phyloP scores from a whole-genome alignment of 2,329 filamentous ascomycete genomes.

The Biscogniauxia marginata region DNA sequence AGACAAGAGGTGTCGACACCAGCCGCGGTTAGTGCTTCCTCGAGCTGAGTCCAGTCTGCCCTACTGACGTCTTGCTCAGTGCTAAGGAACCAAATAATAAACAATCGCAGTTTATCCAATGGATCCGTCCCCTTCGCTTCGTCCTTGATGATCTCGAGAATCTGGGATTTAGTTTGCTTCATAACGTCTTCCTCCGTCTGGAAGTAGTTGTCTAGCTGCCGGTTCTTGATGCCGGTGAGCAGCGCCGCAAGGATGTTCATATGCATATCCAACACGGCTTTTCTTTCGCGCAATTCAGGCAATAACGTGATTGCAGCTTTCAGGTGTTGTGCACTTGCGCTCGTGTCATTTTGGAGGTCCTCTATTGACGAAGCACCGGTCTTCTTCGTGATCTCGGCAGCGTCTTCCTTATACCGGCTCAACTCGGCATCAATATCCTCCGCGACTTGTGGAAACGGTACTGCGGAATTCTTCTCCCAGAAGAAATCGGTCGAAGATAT shows the following conservation, averaged over 20 bases:
- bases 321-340: conserved; percentile 86
- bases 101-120: conserved; percentile 85
- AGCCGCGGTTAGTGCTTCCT: conserved; percentile 74
- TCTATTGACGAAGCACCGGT: conserved; percentile 91
- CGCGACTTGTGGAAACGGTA: conserved; percentile 92
- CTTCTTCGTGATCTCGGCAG: conserved; percentile 90
- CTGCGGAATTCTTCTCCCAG: conserved; percentile 87
- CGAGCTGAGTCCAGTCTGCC: conserved; percentile 80
- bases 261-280: conserved; percentile 93
- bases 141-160: conserved; percentile 83
- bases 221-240: conserved; percentile 80
- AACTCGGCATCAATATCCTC: conserved; percentile 95
- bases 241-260: conserved; percentile 93
- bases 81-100: conserved; percentile 96
- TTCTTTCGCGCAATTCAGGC: conserved; percentile 88
- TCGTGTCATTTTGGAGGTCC: conserved; percentile 85
- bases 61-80: conserved; percentile 85
- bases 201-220: conserved; percentile 94
- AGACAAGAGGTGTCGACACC: conserved; percentile 77
- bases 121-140: conserved; percentile 78
- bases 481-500: conserved; percentile 90
- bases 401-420: conserved; percentile 93
- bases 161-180: conserved; percentile 86
- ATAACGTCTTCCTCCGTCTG: conserved; percentile 90
- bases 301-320: conserved; percentile 93